Percentiles rank a stretch among this genome's conserved stretches.
phyloP scores from a whole-genome alignment of 345 rosid genomes.

The Alliaria petiolata region DNA sequence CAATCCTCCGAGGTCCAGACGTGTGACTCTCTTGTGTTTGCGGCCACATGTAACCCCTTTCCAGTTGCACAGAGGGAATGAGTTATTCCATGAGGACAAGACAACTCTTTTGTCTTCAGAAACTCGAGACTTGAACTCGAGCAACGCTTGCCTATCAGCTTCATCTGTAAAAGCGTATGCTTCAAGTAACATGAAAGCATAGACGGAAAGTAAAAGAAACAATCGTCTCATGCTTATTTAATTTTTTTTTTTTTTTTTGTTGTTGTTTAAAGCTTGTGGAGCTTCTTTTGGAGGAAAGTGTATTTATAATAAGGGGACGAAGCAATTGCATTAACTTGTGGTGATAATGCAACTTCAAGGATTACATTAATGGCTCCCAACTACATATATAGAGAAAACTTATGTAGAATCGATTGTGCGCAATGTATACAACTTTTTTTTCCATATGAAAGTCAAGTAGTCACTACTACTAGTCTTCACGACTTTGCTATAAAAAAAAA shows the following conservation, averaged over 20 bases:
- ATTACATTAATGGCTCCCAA: background rate
- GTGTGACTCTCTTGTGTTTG: constrained; percentile 14
- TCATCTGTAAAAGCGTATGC: background rate
- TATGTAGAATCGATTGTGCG: no score
- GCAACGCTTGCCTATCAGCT: constrained; percentile 1
- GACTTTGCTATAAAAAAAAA: no score
- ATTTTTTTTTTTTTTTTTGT: background rate
- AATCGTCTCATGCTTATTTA: background rate
- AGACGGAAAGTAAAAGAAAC: background rate
- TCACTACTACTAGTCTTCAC: no score
- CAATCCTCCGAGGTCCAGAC: background rate
- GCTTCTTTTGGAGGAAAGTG: background rate
- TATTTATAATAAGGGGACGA: background rate
- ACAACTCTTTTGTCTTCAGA: background rate
- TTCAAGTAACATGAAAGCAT: background rate
- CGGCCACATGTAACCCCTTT: constrained; percentile 21
- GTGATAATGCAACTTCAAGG: background rate
- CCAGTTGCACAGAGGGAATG: constrained; percentile 26
- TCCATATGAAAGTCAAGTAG: no score
- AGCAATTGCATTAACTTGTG: background rate
- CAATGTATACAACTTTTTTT: no score
- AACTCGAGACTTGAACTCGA: constrained; percentile 4
- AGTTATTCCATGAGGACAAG: constrained; percentile 30
- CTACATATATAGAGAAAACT: no score
- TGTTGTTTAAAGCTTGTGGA: no score